These are phyloP conservation scores for Epichloe elymi DNA, from an alignment of 2,329 filamentous ascomycete species.

Conservation along the genomic window DNA sequence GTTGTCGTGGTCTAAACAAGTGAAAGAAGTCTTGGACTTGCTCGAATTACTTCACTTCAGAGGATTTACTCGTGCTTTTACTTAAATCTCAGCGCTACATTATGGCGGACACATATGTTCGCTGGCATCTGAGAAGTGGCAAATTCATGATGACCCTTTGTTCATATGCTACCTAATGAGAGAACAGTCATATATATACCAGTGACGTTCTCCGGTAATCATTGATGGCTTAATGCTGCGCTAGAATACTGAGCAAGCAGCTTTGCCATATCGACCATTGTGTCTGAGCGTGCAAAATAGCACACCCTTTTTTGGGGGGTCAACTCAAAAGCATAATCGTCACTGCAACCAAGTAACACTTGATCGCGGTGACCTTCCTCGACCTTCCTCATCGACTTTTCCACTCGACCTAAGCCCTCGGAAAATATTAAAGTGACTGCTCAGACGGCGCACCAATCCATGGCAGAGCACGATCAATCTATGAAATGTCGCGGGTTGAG, in stretches of 20 bases:
- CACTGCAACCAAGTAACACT: neutral
- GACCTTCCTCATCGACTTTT: conserved; percentile 2
- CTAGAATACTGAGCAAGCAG: neutral
- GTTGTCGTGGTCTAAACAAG: no score
- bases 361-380: neutral
- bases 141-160: neutral
- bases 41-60: no score
- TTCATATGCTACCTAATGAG: neutral
- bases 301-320: neutral
- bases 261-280: neutral
- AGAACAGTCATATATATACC: neutral
- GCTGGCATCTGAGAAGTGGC: neutral
- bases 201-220: neutral
- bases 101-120: neutral
- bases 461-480: conserved; percentile 24
- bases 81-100: neutral
- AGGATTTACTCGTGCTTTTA: no score
- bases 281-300: neutral
- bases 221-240: neutral
- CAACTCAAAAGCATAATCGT: neutral
- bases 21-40: no score
- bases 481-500: conserved; percentile 25
- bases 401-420: conserved; percentile 12
- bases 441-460: conserved; percentile 2
- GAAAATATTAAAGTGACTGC: conserved; percentile 18